Evolutionary conservation across 495 filamentous ascomycete genomes (phyloP).

Genomic region (Lasiosphaeris hirsuta): DNA sequence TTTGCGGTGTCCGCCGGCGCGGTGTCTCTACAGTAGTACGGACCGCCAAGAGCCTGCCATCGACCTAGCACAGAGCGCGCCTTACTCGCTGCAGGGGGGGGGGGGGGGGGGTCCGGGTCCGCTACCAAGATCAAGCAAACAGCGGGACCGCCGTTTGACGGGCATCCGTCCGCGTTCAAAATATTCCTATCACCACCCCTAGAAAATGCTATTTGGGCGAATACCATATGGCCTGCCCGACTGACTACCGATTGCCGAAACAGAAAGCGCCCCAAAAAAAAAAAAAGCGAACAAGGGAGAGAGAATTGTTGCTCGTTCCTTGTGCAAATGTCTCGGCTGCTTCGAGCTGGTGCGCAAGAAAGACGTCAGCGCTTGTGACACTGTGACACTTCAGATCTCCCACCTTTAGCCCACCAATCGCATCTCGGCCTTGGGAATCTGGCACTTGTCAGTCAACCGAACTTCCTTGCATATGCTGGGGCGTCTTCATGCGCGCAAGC

Average conservation of each 20-base stretch:
- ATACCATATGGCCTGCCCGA: no score
- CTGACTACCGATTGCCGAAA: no score
- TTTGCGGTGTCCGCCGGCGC: not conserved
- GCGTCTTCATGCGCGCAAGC: not conserved
- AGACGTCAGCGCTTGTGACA: not conserved
- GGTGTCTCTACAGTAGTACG: not conserved
- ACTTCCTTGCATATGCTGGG: no score
- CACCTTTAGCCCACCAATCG: constrained; percentile 2
- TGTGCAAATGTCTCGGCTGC: no score
- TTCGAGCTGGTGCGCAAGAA: not conserved
- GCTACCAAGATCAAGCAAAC: not conserved
- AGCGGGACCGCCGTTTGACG: not conserved
- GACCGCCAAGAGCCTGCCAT: not conserved
- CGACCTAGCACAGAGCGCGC: not conserved
- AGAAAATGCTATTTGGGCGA: no score
- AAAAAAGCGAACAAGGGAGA: no score
- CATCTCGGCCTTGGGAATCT: not conserved
- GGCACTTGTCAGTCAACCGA: not conserved
- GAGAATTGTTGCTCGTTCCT: no score
- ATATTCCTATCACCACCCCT: no score
- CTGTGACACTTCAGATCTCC: constrained; percentile 1
- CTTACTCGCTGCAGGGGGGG: no score
- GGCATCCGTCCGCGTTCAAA: no score
- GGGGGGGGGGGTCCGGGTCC: not conserved
- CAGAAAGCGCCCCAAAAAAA: no score